These are phyloP conservation scores for Camellia oleifera DNA, from an alignment of 179 eudicot genomes.

Conservation along the genomic window DNA sequence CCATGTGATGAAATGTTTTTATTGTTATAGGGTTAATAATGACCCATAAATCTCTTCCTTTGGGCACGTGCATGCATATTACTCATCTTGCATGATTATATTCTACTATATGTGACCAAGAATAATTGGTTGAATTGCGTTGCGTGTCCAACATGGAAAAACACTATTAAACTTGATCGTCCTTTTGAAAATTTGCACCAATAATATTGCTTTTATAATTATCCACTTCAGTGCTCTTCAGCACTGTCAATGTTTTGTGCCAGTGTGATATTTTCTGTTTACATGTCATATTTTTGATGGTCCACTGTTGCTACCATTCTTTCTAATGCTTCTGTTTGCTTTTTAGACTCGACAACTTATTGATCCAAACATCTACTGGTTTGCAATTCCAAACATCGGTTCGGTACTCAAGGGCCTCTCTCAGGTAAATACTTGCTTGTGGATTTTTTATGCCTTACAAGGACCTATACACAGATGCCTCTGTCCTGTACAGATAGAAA, in stretches of 20 bases:
- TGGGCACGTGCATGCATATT: not conserved
- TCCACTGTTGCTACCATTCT: not conserved
- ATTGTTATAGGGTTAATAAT: not conserved
- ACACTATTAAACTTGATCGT: not conserved
- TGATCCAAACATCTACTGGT: conserved; percentile 89
- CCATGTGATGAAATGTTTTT: not conserved
- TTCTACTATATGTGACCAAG: not conserved
- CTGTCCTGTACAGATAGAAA: not conserved
- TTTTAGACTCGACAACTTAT: conserved; percentile 87
- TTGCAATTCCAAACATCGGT: conserved; percentile 86
- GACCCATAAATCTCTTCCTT: not conserved
- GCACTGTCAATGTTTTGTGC: not conserved
- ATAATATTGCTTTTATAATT: conserved; percentile 3
- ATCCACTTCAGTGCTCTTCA: not conserved
- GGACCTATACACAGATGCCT: not conserved
- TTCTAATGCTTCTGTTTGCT: conserved; percentile 14
- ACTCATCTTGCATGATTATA: not conserved
- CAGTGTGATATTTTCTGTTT: not conserved
- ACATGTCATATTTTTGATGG: not conserved
- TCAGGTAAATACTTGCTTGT: conserved; percentile 53
- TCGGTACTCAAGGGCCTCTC: conserved; percentile 83
- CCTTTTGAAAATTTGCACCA: not conserved
- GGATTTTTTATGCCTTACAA: not conserved
- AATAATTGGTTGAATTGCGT: too few relatives aligned
- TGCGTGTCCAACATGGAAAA: not conserved